phyloP scores from a whole-genome alignment of 1,284 basidiomycete genomes.

The Apiotrichum siamense region DNA sequence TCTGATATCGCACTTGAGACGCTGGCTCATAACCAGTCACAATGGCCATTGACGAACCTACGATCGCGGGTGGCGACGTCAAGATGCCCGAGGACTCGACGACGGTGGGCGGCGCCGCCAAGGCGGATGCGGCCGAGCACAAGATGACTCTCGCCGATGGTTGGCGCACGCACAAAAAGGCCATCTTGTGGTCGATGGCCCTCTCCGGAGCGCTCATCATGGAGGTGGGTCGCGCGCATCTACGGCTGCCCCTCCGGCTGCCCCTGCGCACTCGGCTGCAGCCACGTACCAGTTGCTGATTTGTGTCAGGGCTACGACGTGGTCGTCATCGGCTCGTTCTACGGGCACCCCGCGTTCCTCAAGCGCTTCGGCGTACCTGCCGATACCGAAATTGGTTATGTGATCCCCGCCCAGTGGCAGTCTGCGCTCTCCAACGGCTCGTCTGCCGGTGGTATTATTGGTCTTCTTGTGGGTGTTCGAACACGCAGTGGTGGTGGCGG shows the following conservation, averaged over 20 bases:
- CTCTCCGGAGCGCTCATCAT: constrained; percentile 31
- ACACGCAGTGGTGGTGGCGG: not conserved
- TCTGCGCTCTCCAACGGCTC: constrained; percentile 18
- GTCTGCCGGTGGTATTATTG: constrained; percentile 13
- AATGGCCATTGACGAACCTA: too few relatives aligned
- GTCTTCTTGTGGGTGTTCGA: constrained; percentile 4
- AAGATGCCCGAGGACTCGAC: too few relatives aligned
- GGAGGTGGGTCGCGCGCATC: constrained; percentile 21
- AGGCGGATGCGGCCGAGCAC: constrained; percentile 45
- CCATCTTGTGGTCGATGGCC: constrained; percentile 47
- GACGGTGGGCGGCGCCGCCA: too few relatives aligned
- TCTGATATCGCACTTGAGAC: too few relatives aligned
- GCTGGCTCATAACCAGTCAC: too few relatives aligned
- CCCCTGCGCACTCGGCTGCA: too few relatives aligned
- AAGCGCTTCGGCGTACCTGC: constrained; percentile 27
- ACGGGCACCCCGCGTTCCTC: constrained; percentile 42
- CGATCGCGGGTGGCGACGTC: too few relatives aligned
- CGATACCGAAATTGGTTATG: constrained; percentile 10
- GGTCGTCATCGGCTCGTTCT: constrained; percentile 44
- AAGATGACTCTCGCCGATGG: constrained; percentile 44
- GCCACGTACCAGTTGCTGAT: too few relatives aligned
- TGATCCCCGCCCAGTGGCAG: constrained; percentile 21
- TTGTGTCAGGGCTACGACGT: constrained; percentile 30
- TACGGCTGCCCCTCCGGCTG: not conserved
- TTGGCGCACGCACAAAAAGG: constrained; percentile 45